A percentile compares a stretch with the other conserved stretches of the same genome.
phyloP scores from a whole-genome alignment of 2,329 filamentous ascomycete genomes.

The Exophiala lecanii-corni region DNA sequence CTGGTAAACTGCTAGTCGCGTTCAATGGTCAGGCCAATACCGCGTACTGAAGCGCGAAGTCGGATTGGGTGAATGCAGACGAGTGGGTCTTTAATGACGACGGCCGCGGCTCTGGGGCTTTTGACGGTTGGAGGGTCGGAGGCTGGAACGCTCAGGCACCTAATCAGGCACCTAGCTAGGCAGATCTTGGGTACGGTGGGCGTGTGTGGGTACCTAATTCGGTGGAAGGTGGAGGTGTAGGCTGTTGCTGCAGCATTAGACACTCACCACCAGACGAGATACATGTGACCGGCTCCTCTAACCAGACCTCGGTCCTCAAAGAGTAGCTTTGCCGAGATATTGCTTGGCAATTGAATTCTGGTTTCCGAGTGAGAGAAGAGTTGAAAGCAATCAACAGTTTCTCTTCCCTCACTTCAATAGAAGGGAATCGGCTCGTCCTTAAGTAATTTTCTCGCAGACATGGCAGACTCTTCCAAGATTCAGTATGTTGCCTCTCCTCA shows the following conservation, averaged over 20 bases:
- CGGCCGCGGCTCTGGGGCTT: not conserved
- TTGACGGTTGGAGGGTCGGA: not conserved
- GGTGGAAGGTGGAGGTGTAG: no score
- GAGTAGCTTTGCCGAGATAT: slow-evolving; percentile 1
- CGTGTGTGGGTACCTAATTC: no score
- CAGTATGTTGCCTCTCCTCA: slow-evolving; percentile 50
- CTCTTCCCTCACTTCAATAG: slow-evolving; percentile 4
- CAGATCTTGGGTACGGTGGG: not conserved
- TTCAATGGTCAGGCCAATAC: not conserved
- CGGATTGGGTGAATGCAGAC: not conserved
- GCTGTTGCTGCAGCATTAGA: no score
- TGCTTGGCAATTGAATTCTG: slow-evolving; percentile 1
- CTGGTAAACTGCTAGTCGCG: no score
- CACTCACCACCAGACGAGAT: no score
- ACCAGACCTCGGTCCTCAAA: no score
- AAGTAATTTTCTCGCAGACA: slow-evolving; percentile 35
- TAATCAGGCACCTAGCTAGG: not conserved
- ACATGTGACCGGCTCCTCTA: no score
- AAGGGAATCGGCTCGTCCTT: slow-evolving; percentile 21
- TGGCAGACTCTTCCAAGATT: slow-evolving; percentile 64
- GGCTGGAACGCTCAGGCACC: slow-evolving; percentile 1
- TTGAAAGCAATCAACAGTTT: slow-evolving; percentile 7
- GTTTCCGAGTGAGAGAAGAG: not conserved
- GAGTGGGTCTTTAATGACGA: not conserved
- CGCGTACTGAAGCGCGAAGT: not conserved